Conservation (phyloP, 441 rosid genomes). For the Kokia cookei region DNA sequence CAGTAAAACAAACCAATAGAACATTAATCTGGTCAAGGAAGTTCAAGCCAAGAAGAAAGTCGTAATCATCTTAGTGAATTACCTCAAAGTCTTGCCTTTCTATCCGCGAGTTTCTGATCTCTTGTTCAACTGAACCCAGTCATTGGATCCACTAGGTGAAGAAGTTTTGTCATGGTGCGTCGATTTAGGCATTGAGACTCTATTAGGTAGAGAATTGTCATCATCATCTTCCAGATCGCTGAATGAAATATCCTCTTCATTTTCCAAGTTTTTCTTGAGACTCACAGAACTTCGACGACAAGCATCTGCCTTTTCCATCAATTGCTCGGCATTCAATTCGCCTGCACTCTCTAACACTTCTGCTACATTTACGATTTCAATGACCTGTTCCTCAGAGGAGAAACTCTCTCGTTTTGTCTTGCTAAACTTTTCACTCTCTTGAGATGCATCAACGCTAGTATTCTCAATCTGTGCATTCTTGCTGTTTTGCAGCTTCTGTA, state of each 20-base stretch:
- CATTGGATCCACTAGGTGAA: conserved; percentile 48
- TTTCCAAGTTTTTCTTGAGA: conserved; percentile 18
- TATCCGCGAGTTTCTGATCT: conserved; percentile 15
- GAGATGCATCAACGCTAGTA: conserved; percentile 9
- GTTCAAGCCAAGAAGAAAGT: too few species aligned
- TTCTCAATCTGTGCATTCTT: conserved; percentile 16
- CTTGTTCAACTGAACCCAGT: conserved; percentile 51
- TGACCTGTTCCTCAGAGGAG: conserved; percentile 15
- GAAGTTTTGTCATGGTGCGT: conserved; percentile 14
- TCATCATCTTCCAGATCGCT: conserved; percentile 59
- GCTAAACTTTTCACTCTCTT: conserved; percentile 14
- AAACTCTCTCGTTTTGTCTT: conserved; percentile 10
- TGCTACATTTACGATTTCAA: conserved; percentile 21
- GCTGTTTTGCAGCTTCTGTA: conserved; percentile 37
- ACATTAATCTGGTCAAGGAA: too few species aligned
- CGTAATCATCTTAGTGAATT: too few species aligned
- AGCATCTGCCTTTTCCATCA: conserved; percentile 30
- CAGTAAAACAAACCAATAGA: too few species aligned
- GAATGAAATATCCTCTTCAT: conserved; percentile 48
- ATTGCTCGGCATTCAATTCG: conserved; percentile 24
- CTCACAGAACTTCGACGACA: conserved; percentile 14
- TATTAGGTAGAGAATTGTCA: conserved; percentile 18
- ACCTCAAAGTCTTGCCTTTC: too few species aligned
- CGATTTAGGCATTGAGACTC: conserved; percentile 18
- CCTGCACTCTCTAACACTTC: conserved; percentile 23